Percentiles rank a stretch among this genome's conserved stretches.
Evolutionary conservation across 176 grass and related monocot genomes (phyloP).

Genomic region (Tuctoria greenei): DNA sequence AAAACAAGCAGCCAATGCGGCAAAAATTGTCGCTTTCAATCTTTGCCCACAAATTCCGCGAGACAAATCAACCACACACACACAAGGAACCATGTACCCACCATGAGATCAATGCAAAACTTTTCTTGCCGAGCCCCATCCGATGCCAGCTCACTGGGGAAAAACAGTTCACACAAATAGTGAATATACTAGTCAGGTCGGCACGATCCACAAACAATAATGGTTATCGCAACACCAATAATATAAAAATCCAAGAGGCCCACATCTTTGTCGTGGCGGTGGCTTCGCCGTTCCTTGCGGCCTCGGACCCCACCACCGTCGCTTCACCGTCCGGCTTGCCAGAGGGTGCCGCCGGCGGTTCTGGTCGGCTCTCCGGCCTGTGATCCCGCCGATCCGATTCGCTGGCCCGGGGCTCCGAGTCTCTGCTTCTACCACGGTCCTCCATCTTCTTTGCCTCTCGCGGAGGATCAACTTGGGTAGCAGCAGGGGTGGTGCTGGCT

Average conservation of each 20-base stretch:
- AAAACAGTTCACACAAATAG: constrained; percentile 45
- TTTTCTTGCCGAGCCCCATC: constrained; percentile 72
- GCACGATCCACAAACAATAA: constrained; percentile 51
- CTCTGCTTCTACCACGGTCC: constrained; percentile 36
- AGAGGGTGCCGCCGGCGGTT: constrained; percentile 24
- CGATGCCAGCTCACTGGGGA: constrained; percentile 66
- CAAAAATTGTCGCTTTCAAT: constrained; percentile 77
- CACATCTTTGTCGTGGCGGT: constrained; percentile 66
- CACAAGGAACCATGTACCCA: constrained; percentile 61
- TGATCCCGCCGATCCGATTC: constrained; percentile 50
- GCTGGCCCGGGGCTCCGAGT: constrained; percentile 39
- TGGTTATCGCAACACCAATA: constrained; percentile 36
- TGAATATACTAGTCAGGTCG: constrained; percentile 62
- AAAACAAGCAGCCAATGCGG: constrained; percentile 38
- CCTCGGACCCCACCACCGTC: constrained; percentile 37
- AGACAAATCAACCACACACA: constrained; percentile 68
- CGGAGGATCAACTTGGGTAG: constrained; percentile 15
- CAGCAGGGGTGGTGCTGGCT: neutral
- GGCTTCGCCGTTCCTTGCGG: constrained; percentile 49
- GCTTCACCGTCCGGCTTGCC: constrained; percentile 52
- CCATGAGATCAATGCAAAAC: constrained; percentile 99
- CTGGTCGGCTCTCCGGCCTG: constrained; percentile 46
- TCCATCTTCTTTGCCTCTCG: constrained; percentile 53
- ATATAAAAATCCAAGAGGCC: constrained; percentile 43
- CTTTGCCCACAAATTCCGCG: constrained; percentile 64